These are phyloP conservation scores for Blastocystis sp. DNA, from an alignment of 352 stramenopile species.

Conservation along the genomic window DNA sequence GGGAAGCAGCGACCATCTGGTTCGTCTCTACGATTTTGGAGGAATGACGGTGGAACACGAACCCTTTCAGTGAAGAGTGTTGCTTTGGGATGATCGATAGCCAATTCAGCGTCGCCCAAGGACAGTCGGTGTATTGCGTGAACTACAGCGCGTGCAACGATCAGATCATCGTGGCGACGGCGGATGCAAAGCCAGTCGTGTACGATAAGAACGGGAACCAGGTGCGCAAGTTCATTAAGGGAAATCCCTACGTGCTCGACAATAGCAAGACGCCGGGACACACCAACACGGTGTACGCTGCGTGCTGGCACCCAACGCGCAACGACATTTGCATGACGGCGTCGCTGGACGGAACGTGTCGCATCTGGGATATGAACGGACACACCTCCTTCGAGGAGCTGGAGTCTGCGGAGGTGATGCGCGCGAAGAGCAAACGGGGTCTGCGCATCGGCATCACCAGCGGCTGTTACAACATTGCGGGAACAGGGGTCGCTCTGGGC, in stretches of 20 bases:
- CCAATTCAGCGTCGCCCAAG: slow-evolving; percentile 15
- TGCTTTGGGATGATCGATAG: not conserved
- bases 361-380: slow-evolving; percentile 54
- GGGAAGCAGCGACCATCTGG: slow-evolving; percentile 23
- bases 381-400: slow-evolving; percentile 32
- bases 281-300: slow-evolving; percentile 33
- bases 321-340: slow-evolving; percentile 16
- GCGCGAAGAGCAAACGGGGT: slow-evolving; percentile 43
- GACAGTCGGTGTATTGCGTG: slow-evolving; percentile 47
- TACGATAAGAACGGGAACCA: slow-evolving; percentile 44
- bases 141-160: slow-evolving; percentile 11
- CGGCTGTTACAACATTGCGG: slow-evolving; percentile 1
- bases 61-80: slow-evolving; percentile 16
- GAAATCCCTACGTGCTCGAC: slow-evolving; percentile 53
- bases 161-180: slow-evolving; percentile 15
- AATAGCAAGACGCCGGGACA: slow-evolving; percentile 41
- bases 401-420: slow-evolving; percentile 4
- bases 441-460: slow-evolving; percentile 11
- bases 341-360: slow-evolving; percentile 26
- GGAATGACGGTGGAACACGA: slow-evolving; percentile 43
- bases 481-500: slow-evolving; percentile 18
- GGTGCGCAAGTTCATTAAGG: slow-evolving; percentile 25
- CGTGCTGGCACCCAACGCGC: not conserved
- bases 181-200: slow-evolving; percentile 51
- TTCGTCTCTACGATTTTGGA: slow-evolving; percentile 55